A percentile compares a stretch with the other conserved stretches of the same genome.
Evolutionary conservation across 2,329 filamentous ascomycete species (phyloP).

Genomic region (Akanthomyces dipterigenus): DNA sequence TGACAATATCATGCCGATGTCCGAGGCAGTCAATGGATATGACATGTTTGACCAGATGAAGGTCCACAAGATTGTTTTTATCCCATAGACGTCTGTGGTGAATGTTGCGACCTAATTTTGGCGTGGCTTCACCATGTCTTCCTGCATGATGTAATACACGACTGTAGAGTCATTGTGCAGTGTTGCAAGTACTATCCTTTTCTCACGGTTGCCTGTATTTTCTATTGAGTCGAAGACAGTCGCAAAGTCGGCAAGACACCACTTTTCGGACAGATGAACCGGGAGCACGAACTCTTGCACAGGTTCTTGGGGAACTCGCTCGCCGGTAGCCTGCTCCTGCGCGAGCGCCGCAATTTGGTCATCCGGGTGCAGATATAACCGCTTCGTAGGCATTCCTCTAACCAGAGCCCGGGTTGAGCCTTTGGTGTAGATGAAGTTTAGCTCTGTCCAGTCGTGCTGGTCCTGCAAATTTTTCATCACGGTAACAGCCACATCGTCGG

Average conservation of each 20-base stretch:
- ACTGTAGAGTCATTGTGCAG: conserved; percentile 76
- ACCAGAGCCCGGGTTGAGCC: conserved; percentile 53
- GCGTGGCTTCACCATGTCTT: conserved; percentile 79
- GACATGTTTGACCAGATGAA: conserved; percentile 66
- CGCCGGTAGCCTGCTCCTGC: conserved; percentile 43
- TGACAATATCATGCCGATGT: conserved; percentile 65
- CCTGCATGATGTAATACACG: conserved; percentile 78
- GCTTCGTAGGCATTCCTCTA: conserved; percentile 64
- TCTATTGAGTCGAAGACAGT: conserved; percentile 60
- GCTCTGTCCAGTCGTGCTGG: conserved; percentile 67
- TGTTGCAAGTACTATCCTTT: conserved; percentile 67
- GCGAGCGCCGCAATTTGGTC: conserved; percentile 70
- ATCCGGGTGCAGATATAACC: conserved; percentile 74
- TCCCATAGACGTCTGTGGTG: conserved; percentile 27
- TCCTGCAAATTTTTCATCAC: conserved; percentile 66
- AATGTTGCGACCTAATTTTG: conserved; percentile 56
- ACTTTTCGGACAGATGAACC: conserved; percentile 64
- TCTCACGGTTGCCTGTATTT: conserved; percentile 43
- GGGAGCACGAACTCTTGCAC: conserved; percentile 74
- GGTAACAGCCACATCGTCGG: conserved; percentile 28
- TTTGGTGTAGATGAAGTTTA: conserved; percentile 47
- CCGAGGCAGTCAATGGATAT: conserved; percentile 60
- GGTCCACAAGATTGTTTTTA: conserved; percentile 68
- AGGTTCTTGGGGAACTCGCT: conserved; percentile 39
- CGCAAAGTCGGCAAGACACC: conserved; percentile 60